Percentiles rank a stretch among this genome's conserved stretches.
phyloP scores from a whole-genome alignment of 2,329 filamentous ascomycete species.

The Sclerotinia spermophila region DNA sequence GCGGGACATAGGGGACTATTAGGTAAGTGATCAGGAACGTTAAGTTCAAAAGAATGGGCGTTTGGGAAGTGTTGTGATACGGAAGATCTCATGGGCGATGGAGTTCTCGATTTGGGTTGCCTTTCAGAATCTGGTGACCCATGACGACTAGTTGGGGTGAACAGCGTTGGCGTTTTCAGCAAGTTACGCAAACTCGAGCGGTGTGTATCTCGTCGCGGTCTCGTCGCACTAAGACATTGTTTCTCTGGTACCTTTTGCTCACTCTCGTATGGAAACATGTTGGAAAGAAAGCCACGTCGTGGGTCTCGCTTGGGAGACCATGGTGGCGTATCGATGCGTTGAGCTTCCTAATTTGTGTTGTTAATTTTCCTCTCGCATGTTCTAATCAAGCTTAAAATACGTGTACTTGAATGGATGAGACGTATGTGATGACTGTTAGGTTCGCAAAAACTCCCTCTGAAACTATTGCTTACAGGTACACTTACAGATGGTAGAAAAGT shows the following conservation, averaged over 20 bases:
- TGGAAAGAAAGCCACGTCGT: constrained; percentile 29
- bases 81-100: not conserved
- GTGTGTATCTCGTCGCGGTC: not conserved
- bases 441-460: not conserved
- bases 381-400: not conserved
- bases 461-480: not conserved
- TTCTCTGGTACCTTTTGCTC: not conserved
- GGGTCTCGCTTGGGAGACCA: constrained; percentile 22
- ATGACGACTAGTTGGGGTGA: not conserved
- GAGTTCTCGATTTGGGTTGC: not conserved
- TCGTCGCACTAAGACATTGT: not conserved
- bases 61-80: not conserved
- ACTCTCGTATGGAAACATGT: constrained; percentile 6
- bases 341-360: constrained; percentile 30
- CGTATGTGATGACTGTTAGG: not conserved
- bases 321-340: constrained; percentile 36
- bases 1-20: constrained; percentile 44
- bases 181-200: not conserved
- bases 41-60: constrained; percentile 36
- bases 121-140: constrained; percentile 3
- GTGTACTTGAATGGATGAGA: not conserved
- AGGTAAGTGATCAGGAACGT: constrained; percentile 44
- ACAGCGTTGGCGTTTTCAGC: not conserved
- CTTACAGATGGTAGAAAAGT: constrained; percentile 35
- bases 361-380: not conserved